phyloP scores from a whole-genome alignment of 164 flowering plant species.

The Vitis riparia region DNA sequence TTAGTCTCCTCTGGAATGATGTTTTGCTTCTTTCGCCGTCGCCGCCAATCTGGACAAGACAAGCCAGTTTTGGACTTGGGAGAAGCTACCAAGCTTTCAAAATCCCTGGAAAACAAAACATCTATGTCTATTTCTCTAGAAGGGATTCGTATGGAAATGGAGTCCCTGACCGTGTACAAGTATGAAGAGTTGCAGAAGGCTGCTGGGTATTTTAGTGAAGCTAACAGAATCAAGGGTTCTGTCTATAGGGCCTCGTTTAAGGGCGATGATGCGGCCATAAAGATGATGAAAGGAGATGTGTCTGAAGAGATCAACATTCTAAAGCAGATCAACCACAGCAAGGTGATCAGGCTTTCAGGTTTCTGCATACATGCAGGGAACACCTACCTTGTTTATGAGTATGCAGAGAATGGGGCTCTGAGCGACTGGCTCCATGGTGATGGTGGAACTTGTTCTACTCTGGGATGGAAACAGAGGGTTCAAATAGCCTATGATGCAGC shows the following conservation, averaged over 20 bases:
- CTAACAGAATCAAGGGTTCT: conserved; percentile 47
- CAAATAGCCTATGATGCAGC: conserved; percentile 66
- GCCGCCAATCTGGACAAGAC: background rate
- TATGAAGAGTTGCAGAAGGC: conserved; percentile 62
- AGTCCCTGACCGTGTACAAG: conserved; percentile 50
- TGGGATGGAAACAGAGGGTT: conserved; percentile 67
- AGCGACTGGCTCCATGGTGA: conserved; percentile 47
- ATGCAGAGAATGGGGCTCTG: conserved; percentile 55
- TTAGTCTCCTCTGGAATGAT: conserved; percentile 20
- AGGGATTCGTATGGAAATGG: conserved; percentile 39
- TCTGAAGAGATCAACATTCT: conserved; percentile 52
- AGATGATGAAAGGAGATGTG: conserved; percentile 65
- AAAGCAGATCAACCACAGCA: conserved; percentile 62
- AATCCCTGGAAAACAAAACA: background rate
- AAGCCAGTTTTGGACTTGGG: conserved; percentile 1
- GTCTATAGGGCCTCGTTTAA: conserved; percentile 56
- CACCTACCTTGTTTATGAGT: conserved; percentile 71
- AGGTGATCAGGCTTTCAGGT: conserved; percentile 65
- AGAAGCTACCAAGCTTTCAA: too few relatives aligned
- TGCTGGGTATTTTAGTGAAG: conserved; percentile 45
- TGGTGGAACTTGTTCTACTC: conserved; percentile 6
- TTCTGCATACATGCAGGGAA: conserved; percentile 54
- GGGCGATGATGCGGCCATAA: conserved; percentile 62
- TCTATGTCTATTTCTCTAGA: conserved; percentile 29
- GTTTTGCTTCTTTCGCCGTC: conserved; percentile 26